Evolutionary conservation across 225 moss, liverwort and hornwort species (phyloP), one percentile per base, ranked within the genome.

Genomic region (Lunularia cruciata): DNA sequence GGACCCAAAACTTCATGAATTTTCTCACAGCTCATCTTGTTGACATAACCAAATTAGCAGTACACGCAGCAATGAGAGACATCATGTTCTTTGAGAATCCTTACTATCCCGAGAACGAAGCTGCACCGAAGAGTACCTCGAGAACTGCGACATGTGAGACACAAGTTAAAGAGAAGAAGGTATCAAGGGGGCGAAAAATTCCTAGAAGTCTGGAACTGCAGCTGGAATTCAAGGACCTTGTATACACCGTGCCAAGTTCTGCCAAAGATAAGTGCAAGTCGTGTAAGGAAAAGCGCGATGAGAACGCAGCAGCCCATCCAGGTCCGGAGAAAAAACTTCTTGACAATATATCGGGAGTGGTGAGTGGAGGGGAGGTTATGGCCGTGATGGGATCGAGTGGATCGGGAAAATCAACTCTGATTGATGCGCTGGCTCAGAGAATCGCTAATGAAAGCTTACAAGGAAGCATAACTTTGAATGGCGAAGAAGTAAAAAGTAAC

Each of bases 301-400:
- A 15, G 27, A 11, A 48, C 67, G 45, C 22, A 69, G 54, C 34
- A 68, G 12, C 59, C 74, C 64, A 34, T 57, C 36, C 22, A 47
- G 59, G 19, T 32, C 22, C n/a, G 43, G 32, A 76, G 51, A 47
- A 51, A 56, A 34, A 68, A 65, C 77, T 92, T 65, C 73, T 92
- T 49, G 78, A 88, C 31, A 81, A 88, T 20, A 82, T 95, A 64
- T 95, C 95, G 11, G 95, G 92, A 43, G 75, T 72, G 3, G 95
- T 85, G 53, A 78, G 86, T 73, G 87, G 83, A 16, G 95, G 95
- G 25, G 92, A 95, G 60, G 82, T 95, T 38, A 66, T 95, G 62
- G 95, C 89, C 40, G 86, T 95, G 60, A 88, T 95, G 84, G 95
- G 95, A 11, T 86, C 95, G 1, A 90, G 88, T 60, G 95, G 95